phyloP scores from a whole-genome alignment of 345 rosid species.

The Ricinus communis region DNA sequence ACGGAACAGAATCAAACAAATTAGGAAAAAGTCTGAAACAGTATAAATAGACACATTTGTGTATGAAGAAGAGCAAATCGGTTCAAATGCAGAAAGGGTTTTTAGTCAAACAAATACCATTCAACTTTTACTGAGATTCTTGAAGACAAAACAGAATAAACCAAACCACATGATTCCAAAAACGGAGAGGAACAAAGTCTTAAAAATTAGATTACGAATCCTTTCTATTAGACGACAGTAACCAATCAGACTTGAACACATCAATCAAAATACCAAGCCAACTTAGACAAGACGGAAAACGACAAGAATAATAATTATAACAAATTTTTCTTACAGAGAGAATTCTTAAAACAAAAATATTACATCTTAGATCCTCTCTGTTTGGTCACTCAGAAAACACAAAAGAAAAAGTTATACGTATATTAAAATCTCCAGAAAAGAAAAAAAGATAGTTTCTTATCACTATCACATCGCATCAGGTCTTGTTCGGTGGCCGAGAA shows the following conservation, averaged over 20 bases:
- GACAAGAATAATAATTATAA: not conserved
- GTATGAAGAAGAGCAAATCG: no score
- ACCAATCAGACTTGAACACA: slow-evolving; percentile 24
- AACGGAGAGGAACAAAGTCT: slow-evolving; percentile 22
- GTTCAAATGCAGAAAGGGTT: slow-evolving; percentile 28
- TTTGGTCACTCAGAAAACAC: slow-evolving; percentile 27
- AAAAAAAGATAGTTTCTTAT: not conserved
- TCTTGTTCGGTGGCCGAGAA: slow-evolving; percentile 12
- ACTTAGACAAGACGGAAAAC: not conserved
- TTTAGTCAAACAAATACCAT: slow-evolving; percentile 40
- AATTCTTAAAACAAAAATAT: not conserved
- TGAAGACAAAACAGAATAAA: slow-evolving; percentile 57
- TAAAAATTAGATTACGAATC: slow-evolving; percentile 25
- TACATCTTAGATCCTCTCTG: slow-evolving; percentile 12
- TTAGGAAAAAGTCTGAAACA: slow-evolving; percentile 31
- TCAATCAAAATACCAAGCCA: slow-evolving; percentile 6
- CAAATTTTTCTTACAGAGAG: not conserved
- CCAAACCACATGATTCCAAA: slow-evolving; percentile 73
- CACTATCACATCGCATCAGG: not conserved
- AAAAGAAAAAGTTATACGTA: not conserved
- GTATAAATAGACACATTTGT: not conserved
- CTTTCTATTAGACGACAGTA: slow-evolving; percentile 14
- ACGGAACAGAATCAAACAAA: slow-evolving; percentile 26
- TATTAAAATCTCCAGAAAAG: not conserved
- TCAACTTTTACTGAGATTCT: slow-evolving; percentile 52